Evolutionary conservation across 257 asterid genomes (phyloP), one percentile per base, ranked within the genome.

Genomic region (Misopates orontium): DNA sequence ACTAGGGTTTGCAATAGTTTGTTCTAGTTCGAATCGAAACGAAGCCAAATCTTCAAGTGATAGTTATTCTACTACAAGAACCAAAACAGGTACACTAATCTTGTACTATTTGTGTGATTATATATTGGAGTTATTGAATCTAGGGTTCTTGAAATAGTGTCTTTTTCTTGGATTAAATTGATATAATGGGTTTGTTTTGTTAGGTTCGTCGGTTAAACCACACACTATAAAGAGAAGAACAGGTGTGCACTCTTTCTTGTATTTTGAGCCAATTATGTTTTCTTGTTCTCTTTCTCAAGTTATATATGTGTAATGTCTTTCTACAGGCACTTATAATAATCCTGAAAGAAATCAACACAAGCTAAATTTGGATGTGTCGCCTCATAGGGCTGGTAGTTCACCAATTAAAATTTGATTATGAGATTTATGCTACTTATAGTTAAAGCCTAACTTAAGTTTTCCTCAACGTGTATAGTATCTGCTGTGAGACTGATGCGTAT

Each of bases 401-500:
- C 5, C 28, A 23, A 41, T 50, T 55, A 0, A 11, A 45, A 2
- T 13, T 25, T 54, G 19, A 23, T 44, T 10, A 2, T 28, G 20
- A 19, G 17, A 18, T 5, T 52, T 19, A 41, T 40, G 28, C 42
- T 32, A 39, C 49, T 21, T 7, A 45, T 45, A 36, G 58, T 39
- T 11, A 73, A 40, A 20, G 19, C 51, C 0, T 13, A 21, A 21
- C 64, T 18, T 64, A 8, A 42, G 39, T 1, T 62, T 47, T 66
- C 39, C 10, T 39, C 24, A 71, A 50, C 49, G 58, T 71, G 40
- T 52, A 36, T 70, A 92, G 98, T 92, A 16, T 76, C 97, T 78
- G 96, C 96, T 17, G 98, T 92, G 78, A 89, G 97, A 72, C 80
- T 92, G 82, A 89, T 92, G 98, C 89, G 97, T 42, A 85, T 92